Evolutionary conservation across 345 rosid species (phyloP).

Genomic region (Firmiana major): DNA sequence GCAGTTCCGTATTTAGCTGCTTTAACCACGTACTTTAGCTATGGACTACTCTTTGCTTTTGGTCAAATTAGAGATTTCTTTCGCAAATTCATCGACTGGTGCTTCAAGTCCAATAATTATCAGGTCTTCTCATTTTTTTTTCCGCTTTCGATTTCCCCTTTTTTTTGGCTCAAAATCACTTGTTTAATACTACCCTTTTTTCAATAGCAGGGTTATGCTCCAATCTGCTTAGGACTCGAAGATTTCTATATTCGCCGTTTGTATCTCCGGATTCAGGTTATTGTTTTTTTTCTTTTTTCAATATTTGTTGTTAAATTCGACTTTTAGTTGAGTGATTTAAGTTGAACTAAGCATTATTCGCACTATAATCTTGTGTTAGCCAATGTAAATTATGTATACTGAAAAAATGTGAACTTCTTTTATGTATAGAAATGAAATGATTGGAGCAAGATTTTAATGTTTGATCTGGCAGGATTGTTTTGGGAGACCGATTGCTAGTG

Average conservation of each 20-base stretch:
- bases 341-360: background rate
- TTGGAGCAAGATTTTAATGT: background rate
- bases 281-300: background rate
- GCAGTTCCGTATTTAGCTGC: too few species aligned
- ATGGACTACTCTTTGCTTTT: slow-evolving; percentile 63
- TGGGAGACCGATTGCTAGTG: slow-evolving; percentile 80
- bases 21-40: slow-evolving; percentile 63
- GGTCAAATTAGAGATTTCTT: slow-evolving; percentile 77
- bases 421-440: background rate
- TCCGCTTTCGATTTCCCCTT: background rate
- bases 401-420: background rate
- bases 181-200: background rate
- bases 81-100: slow-evolving; percentile 53
- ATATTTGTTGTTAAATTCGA: background rate
- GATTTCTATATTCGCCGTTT: slow-evolving; percentile 84
- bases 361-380: background rate
- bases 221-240: slow-evolving; percentile 81
- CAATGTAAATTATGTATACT: background rate
- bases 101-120: slow-evolving; percentile 30
- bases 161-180: background rate
- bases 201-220: slow-evolving; percentile 64
- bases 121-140: slow-evolving; percentile 28
- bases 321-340: background rate
- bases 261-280: slow-evolving; percentile 80
- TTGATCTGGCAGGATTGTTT: slow-evolving; percentile 65